Percentiles rank a stretch among this genome's conserved stretches.
Conservation (phyloP, 352 stramenopile genomes). For the Pythium aquatile region DNA sequence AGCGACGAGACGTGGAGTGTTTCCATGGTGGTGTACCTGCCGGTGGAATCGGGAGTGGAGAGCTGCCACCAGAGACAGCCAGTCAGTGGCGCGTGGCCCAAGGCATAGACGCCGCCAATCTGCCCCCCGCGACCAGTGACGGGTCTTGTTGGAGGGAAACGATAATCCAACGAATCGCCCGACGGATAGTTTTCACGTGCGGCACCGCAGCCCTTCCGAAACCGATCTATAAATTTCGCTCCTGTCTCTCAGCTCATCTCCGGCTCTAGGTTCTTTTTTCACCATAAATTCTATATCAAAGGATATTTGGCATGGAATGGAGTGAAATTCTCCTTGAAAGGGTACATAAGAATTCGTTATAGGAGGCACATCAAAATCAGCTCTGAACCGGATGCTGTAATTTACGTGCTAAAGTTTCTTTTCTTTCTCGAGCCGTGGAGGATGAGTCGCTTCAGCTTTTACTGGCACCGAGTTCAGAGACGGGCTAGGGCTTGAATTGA, state of each 20-base stretch:
- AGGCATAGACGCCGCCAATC: slow-evolving; percentile 15
- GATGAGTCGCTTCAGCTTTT: slow-evolving; percentile 20
- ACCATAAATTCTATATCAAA: slow-evolving; percentile 3
- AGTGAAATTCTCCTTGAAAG: neutral
- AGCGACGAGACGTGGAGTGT: slow-evolving; percentile 1
- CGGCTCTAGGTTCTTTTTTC: slow-evolving; percentile 18
- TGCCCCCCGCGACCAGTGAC: neutral
- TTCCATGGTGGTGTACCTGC: slow-evolving; percentile 8
- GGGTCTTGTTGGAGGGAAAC: slow-evolving; percentile 21
- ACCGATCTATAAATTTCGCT: slow-evolving; percentile 12
- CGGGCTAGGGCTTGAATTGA: neutral
- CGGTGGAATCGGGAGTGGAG: neutral
- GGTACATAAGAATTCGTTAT: neutral
- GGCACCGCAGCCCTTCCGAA: slow-evolving; percentile 18
- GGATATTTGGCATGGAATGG: neutral
- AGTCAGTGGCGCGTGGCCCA: slow-evolving; percentile 3
- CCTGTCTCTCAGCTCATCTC: slow-evolving; percentile 22
- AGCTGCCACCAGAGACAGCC: neutral
- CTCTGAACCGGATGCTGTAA: neutral
- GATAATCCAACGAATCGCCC: slow-evolving; percentile 4
- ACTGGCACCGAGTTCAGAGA: slow-evolving; percentile 8
- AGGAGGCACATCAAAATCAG: neutral
- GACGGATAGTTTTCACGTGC: slow-evolving; percentile 5
- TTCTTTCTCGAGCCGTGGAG: slow-evolving; percentile 26
- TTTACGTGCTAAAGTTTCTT: slow-evolving; percentile 15